Evolutionary conservation across 768 basidiomycete genomes (phyloP).

Genomic region (Panaeolus papilionaceus): DNA sequence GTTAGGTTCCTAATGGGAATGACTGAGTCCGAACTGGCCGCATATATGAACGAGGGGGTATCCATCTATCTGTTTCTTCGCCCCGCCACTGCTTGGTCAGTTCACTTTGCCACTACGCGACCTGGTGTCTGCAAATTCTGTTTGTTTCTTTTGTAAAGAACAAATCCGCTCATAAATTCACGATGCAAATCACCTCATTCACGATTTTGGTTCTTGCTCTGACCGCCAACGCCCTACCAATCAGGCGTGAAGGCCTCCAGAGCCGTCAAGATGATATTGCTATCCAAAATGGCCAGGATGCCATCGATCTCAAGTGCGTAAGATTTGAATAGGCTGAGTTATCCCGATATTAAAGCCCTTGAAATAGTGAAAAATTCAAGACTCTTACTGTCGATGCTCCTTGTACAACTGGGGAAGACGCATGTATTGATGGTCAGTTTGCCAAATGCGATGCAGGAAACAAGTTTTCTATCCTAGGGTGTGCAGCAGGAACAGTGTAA

Average conservation of each 20-base stretch:
- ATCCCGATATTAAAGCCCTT: neutral
- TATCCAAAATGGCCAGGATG: slow-evolving; percentile 48
- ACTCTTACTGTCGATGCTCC: slow-evolving; percentile 38
- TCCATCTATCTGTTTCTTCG: slow-evolving; percentile 18
- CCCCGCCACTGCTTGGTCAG: slow-evolving; percentile 11
- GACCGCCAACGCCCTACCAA: slow-evolving; percentile 42
- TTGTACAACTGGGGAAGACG: slow-evolving; percentile 46
- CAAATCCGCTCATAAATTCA: slow-evolving; percentile 25
- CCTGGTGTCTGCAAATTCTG: slow-evolving; percentile 35
- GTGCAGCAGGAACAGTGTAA: slow-evolving; percentile 44
- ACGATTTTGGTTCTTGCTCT: slow-evolving; percentile 40
- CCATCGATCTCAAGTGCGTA: slow-evolving; percentile 48
- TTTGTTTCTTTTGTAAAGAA: slow-evolving; percentile 23
- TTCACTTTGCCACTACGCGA: slow-evolving; percentile 25
- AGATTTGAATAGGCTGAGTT: neutral
- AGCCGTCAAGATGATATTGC: slow-evolving; percentile 37
- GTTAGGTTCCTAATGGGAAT: slow-evolving; percentile 11
- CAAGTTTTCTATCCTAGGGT: slow-evolving; percentile 43
- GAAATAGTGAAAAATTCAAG: slow-evolving; percentile 40
- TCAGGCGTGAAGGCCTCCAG: slow-evolving; percentile 26
- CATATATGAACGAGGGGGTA: neutral
- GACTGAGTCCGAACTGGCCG: slow-evolving; percentile 4
- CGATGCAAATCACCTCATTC: slow-evolving; percentile 44
- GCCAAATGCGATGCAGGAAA: slow-evolving; percentile 61
- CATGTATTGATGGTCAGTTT: slow-evolving; percentile 55